Evolutionary conservation across 345 rosid genomes (phyloP).

Genomic region (Lenwebbia sp.): DNA sequence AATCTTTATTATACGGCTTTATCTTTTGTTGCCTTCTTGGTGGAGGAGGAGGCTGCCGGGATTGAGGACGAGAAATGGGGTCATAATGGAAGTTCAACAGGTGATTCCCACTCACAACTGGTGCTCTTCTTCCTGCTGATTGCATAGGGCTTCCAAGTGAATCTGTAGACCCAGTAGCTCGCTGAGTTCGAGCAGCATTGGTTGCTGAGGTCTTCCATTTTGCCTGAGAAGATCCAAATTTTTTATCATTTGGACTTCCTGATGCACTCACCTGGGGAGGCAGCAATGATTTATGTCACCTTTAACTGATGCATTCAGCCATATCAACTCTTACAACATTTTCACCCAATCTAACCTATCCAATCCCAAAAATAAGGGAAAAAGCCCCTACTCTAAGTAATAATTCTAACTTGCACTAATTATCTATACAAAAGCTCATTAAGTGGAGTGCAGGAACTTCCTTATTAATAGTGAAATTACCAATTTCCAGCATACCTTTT

Average conservation of each 20-base stretch:
- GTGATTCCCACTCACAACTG: conserved; percentile 69
- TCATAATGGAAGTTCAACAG: conserved; percentile 91
- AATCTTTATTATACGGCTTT: conserved; percentile 80
- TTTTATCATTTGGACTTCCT: conserved; percentile 18
- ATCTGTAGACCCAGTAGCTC: conserved; percentile 15
- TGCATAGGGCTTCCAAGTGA: conserved; percentile 31
- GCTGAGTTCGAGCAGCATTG: conserved; percentile 24
- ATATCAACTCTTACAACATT: background rate
- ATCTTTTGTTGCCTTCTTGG: conserved; percentile 44
- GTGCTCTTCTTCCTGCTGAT: conserved; percentile 58
- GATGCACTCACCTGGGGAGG: conserved; percentile 46
- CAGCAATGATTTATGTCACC: background rate
- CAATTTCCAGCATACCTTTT: conserved; percentile 26
- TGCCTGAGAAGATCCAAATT: conserved; percentile 24
- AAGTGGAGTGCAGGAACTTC: background rate
- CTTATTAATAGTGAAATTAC: background rate
- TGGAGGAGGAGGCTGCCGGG: conserved; percentile 40
- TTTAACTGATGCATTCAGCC: background rate
- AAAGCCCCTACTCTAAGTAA: background rate
- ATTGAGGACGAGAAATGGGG: conserved; percentile 56
- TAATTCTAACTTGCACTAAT: background rate
- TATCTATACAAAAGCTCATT: background rate
- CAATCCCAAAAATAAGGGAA: background rate
- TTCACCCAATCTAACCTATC: background rate
- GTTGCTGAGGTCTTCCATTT: conserved; percentile 37